Evolutionary conservation across 805 yeast genomes (phyloP), one percentile per base, ranked within the genome.

Genomic region (Candida argentea): DNA sequence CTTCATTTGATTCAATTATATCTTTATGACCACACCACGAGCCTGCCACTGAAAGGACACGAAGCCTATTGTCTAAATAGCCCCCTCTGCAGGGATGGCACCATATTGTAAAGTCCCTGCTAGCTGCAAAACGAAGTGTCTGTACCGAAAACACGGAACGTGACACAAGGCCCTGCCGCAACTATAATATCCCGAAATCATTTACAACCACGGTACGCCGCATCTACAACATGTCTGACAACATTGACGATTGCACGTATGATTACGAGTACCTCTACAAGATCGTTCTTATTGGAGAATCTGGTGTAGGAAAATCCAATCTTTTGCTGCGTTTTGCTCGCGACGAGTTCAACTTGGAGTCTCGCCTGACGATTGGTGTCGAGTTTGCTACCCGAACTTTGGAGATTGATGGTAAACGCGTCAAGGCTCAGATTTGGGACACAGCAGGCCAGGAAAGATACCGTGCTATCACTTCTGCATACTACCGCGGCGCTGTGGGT

Each of bases 401-500:
- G 32, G 89, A 81, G 45, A 76, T 82, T 37, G 89, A 81, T 40
- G 86, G 85, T 24, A 81, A 80, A 48, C 62, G 84, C 50, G 79
- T 83, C 42, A 84, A 83, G 54, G 89, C 93, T 4, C 94, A 85
- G 57, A 79, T 86, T 43, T 89, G 98, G 98, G 98, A 89, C 57
- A 89, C 98, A 20, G 98, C 98, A 2, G 98, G 98, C 36, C 98
- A 89, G 64, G 98, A 89, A 58, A 76, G 98, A 55, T 89, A 91
- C 65, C 75, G 98, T 46, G 97, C 98, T 25, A 89, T 89, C 55
- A 91, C 98, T 18, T 77, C 91, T 32, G 97, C 97, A 5, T 89
- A 89, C 61, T 89, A 89, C 56, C 73, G 98, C 52, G 98, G 97
- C 23, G 97, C 98, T 1, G 95, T 87, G 30, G 98, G 98, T 35